These are phyloP conservation scores for Plasmodium gaboni DNA, from an alignment of 169 alveolate species.

Conservation along the genomic window DNA sequence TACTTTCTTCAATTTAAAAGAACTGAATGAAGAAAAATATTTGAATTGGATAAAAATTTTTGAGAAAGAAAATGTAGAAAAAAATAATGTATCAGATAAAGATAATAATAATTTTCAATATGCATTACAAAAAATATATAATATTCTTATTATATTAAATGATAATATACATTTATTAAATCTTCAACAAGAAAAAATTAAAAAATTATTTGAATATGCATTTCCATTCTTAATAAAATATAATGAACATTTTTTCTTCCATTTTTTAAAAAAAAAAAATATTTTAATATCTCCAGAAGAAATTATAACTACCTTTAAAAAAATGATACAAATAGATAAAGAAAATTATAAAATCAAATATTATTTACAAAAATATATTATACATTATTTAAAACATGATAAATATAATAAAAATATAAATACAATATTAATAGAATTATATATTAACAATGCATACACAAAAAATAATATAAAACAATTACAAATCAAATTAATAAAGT, in stretches of 20 bases:
- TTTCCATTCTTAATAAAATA: conserved; percentile 51
- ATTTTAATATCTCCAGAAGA: conserved; percentile 40
- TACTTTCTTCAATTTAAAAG: no score
- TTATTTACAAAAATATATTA: conserved; percentile 51
- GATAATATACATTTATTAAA: conserved; percentile 38
- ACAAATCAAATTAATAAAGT: conserved; percentile 30
- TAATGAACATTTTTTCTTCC: conserved; percentile 52
- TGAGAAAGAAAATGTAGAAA: conserved; percentile 5
- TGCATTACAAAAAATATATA: conserved; percentile 32
- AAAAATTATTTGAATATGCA: conserved; percentile 48
- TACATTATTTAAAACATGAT: conserved; percentile 41
- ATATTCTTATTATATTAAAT: conserved; percentile 37
- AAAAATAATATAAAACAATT: conserved; percentile 40
- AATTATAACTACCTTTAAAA: conserved; percentile 26
- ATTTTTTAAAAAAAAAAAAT: conserved; percentile 27
- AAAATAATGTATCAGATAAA: background rate
- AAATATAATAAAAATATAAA: conserved; percentile 42
- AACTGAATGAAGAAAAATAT: background rate
- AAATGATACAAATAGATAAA: conserved; percentile 3
- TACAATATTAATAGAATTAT: conserved; percentile 33
- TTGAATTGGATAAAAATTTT: conserved; percentile 7
- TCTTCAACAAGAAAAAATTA: conserved; percentile 16
- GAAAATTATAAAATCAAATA: conserved; percentile 12
- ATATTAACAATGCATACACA: conserved; percentile 9
- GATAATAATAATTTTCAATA: conserved; percentile 5